Conservation (phyloP, 306 rosid species). For the Carpinus fangiana region DNA sequence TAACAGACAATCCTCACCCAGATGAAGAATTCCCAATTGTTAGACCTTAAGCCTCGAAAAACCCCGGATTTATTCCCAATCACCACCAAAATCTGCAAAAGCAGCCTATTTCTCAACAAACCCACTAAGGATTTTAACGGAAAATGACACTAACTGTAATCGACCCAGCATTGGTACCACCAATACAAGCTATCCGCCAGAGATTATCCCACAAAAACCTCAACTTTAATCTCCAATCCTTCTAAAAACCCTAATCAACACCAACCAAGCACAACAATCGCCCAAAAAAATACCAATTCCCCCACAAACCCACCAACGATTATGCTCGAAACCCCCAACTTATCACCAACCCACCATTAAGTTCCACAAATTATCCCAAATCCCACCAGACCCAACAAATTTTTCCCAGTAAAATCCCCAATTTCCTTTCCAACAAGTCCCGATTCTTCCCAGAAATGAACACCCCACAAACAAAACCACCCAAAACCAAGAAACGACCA, state of each 20-base stretch:
- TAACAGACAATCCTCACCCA: constrained; percentile 10
- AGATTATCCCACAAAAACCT: constrained; percentile 12
- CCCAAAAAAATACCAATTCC: not conserved
- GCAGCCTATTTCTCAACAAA: constrained; percentile 22
- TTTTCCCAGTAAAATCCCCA: constrained; percentile 17
- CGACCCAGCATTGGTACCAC: constrained; percentile 25
- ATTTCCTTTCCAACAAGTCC: constrained; percentile 19
- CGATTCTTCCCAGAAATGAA: constrained; percentile 3
- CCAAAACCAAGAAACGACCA: not conserved
- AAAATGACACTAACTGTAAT: constrained; percentile 10
- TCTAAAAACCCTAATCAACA: constrained; percentile 39
- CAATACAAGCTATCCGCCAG: constrained; percentile 23
- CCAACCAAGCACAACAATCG: constrained; percentile 20
- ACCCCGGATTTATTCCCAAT: constrained; percentile 22
- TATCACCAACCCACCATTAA: constrained; percentile 21
- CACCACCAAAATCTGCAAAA: constrained; percentile 23
- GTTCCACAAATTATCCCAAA: constrained; percentile 33
- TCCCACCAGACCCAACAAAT: constrained; percentile 13
- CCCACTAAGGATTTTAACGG: constrained; percentile 6
- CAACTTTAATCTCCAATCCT: constrained; percentile 40
- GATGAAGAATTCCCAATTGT: constrained; percentile 3
- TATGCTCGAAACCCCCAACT: constrained; percentile 24
- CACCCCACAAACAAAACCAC: constrained; percentile 21
- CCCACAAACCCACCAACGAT: constrained; percentile 27
- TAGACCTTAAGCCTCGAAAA: constrained; percentile 25